Evolutionary conservation across 148 eudicot genomes (phyloP).

Genomic region (Rhododendron ovatum): DNA sequence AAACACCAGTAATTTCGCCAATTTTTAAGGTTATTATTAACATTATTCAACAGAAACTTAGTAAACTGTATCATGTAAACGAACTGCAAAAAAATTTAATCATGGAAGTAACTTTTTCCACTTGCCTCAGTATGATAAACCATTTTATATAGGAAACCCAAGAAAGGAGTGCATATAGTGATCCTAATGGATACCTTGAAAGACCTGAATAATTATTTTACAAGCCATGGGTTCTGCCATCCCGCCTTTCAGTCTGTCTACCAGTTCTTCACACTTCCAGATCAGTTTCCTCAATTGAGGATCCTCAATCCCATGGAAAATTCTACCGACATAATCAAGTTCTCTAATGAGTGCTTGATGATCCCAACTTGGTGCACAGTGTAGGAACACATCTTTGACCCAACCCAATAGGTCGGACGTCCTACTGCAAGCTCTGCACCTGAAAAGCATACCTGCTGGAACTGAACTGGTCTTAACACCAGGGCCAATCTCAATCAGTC

Average conservation of each 20-base stretch:
- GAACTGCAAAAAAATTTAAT: constrained; percentile 2
- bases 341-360: constrained; percentile 43
- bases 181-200: constrained; percentile 40
- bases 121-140: neutral
- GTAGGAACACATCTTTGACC: constrained; percentile 74
- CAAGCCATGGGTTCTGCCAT: constrained; percentile 46
- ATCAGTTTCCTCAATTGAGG: constrained; percentile 49
- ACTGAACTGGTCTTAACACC: constrained; percentile 37
- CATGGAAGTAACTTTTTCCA: neutral
- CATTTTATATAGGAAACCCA: neutral
- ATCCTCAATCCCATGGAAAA: constrained; percentile 57
- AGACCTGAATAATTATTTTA: constrained; percentile 43
- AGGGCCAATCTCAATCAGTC: constrained; percentile 48
- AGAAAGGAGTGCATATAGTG: neutral
- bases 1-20: neutral
- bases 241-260: constrained; percentile 51
- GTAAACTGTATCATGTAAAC: neutral
- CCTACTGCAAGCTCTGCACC: constrained; percentile 59
- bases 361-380: constrained; percentile 56
- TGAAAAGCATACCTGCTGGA: constrained; percentile 49
- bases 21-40: neutral
- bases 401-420: constrained; percentile 59
- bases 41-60: neutral
- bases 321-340: constrained; percentile 55
- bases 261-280: constrained; percentile 66